Percentiles rank a stretch among this genome's conserved stretches.
phyloP scores from a whole-genome alignment of 2,329 filamentous ascomycete species.

The Sporothrix variecibatus region DNA sequence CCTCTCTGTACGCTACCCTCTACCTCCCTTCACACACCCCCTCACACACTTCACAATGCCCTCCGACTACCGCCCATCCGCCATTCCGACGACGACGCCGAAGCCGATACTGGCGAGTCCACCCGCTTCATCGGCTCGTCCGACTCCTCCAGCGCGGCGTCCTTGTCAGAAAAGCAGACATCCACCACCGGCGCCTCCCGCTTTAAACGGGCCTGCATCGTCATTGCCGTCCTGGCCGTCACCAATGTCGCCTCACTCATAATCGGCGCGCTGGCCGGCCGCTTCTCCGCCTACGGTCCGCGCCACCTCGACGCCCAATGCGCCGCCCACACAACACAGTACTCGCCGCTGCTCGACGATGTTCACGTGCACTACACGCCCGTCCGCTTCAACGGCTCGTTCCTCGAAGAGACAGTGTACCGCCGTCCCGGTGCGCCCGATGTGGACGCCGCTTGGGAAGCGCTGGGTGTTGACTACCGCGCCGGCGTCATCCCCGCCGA shows the following conservation, averaged over 20 bases:
- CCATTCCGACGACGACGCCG: conserved; percentile 9
- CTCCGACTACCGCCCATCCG: conserved; percentile 16
- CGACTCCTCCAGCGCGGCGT: background rate
- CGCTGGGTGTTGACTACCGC: conserved; percentile 43
- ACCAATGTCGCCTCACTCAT: conserved; percentile 5
- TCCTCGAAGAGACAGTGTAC: conserved; percentile 57
- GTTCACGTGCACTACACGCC: conserved; percentile 38
- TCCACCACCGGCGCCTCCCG: background rate
- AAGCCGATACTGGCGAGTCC: conserved; percentile 9
- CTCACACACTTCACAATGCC: background rate
- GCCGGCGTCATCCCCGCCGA: conserved; percentile 51
- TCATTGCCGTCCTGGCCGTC: background rate
- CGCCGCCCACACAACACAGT: conserved; percentile 27
- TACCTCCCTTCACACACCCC: background rate
- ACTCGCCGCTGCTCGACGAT: conserved; percentile 40
- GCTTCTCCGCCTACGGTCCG: background rate
- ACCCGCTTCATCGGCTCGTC: conserved; percentile 13
- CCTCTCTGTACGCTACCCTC: too few species aligned
- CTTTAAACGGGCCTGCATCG: background rate
- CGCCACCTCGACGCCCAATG: conserved; percentile 26
- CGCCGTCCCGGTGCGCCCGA: conserved; percentile 52
- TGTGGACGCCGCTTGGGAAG: conserved; percentile 59
- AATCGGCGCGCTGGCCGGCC: conserved; percentile 20
- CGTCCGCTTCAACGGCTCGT: conserved; percentile 57
- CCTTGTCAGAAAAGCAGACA: background rate